phyloP scores from a whole-genome alignment of 208 protist species.

The Paratrypanosoma confusum region DNA sequence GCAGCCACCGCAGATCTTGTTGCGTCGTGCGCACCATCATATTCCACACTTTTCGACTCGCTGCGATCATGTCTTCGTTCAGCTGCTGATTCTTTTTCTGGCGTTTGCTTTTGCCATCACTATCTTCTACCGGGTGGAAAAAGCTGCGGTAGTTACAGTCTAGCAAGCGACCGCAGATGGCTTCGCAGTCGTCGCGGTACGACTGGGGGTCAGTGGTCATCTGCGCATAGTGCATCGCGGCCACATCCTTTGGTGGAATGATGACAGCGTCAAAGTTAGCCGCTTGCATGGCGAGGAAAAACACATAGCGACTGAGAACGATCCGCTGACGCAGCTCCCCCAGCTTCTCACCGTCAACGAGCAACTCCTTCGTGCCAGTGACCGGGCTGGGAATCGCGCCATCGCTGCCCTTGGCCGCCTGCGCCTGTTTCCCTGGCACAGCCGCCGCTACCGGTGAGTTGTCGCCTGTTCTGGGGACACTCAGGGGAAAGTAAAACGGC shows the following conservation, averaged over 20 bases:
- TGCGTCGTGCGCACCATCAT: slow-evolving; percentile 76
- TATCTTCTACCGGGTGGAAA: slow-evolving; percentile 38
- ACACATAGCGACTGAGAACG: slow-evolving; percentile 74
- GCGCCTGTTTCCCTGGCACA: not conserved
- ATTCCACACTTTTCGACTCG: slow-evolving; percentile 73
- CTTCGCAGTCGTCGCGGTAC: slow-evolving; percentile 79
- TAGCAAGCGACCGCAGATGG: slow-evolving; percentile 67
- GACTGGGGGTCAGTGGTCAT: slow-evolving; percentile 46
- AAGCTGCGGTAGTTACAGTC: slow-evolving; percentile 82
- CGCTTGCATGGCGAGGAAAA: slow-evolving; percentile 81
- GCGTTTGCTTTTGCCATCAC: no score
- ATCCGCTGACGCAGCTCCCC: slow-evolving; percentile 39
- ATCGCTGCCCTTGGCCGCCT: not conserved
- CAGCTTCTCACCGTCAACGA: slow-evolving; percentile 10
- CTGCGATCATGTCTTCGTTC: slow-evolving; percentile 46
- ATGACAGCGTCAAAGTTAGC: slow-evolving; percentile 81
- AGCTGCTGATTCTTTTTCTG: slow-evolving; percentile 23
- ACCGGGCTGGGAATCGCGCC: not conserved
- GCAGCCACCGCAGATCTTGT: slow-evolving; percentile 62
- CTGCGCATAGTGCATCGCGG: slow-evolving; percentile 77
- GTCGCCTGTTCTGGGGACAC: not conserved
- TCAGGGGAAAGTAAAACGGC: slow-evolving; percentile 56
- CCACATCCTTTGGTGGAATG: slow-evolving; percentile 80
- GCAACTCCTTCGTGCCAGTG: not conserved
- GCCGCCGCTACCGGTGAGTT: not conserved